Percentiles rank a stretch among this genome's conserved stretches.
These are phyloP conservation scores for Fraxinus cuspidata DNA, from an alignment of 257 asterid genomes.

Conservation along the genomic window DNA sequence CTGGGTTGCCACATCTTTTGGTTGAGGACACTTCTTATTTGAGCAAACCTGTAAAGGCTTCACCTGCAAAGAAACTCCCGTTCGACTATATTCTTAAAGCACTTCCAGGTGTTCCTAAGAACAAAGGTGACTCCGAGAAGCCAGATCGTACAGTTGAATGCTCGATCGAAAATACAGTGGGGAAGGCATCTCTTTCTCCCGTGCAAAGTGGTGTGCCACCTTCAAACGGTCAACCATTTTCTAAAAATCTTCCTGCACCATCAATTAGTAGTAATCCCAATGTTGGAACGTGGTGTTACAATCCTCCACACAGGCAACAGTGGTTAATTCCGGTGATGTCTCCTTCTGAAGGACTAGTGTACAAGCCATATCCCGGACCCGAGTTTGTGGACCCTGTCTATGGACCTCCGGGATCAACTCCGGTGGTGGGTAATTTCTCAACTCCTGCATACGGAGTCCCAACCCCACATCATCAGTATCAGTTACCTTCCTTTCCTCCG, in stretches of 20 bases:
- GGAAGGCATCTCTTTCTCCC: conserved; percentile 45
- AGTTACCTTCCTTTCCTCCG: conserved; percentile 33
- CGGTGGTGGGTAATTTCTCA: conserved; percentile 39
- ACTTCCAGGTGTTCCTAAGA: conserved; percentile 38
- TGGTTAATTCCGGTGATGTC: conserved; percentile 92
- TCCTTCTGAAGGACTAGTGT: conserved; percentile 86
- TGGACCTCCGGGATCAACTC: conserved; percentile 35
- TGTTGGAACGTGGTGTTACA: conserved; percentile 39
- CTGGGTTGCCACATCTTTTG: conserved; percentile 63
- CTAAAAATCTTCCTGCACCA: conserved; percentile 33
- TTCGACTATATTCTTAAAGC: conserved; percentile 39
- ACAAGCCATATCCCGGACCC: conserved; percentile 75
- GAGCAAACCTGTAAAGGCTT: conserved; percentile 42
- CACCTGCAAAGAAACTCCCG: conserved; percentile 48
- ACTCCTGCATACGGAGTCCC: conserved; percentile 51
- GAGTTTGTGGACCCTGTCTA: conserved; percentile 39
- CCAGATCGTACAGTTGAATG: conserved; percentile 48
- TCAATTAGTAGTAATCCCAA: conserved; percentile 35
- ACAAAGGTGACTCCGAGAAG: conserved; percentile 37
- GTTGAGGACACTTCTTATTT: conserved; percentile 46
- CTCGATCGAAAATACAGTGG: conserved; percentile 61
- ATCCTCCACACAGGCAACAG: conserved; percentile 65
- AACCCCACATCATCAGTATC: conserved; percentile 45
- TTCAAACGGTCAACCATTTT: conserved; percentile 30
- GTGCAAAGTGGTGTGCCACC: conserved; percentile 42